Percentiles rank a stretch among this genome's conserved stretches.
phyloP scores from a whole-genome alignment of 768 basidiomycete species.

The Grammothele lineata region DNA sequence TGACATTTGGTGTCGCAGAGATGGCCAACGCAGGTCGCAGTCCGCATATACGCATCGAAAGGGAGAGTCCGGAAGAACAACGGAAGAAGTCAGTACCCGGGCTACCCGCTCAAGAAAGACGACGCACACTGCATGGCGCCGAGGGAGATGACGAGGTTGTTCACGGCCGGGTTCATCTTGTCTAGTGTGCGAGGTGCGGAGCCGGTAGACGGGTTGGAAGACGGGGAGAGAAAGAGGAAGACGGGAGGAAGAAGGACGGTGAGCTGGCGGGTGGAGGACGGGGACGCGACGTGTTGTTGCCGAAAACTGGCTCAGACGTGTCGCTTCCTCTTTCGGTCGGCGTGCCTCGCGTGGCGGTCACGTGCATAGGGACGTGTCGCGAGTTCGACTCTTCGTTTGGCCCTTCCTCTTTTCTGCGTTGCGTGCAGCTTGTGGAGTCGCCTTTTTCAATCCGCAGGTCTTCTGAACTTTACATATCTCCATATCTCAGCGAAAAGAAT shows the following conservation, averaged over 20 bases:
- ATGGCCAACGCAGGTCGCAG: too few relatives aligned
- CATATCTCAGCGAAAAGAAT: too few relatives aligned
- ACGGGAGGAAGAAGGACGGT: background rate
- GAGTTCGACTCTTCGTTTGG: too few relatives aligned
- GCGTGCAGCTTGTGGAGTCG: too few relatives aligned
- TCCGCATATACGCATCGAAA: background rate
- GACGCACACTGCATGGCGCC: slow-evolving; percentile 84
- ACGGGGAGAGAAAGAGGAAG: background rate
- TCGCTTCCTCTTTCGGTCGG: slow-evolving; percentile 3
- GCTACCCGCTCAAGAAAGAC: background rate
- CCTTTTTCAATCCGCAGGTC: too few relatives aligned
- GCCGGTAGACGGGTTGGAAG: background rate
- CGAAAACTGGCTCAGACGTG: slow-evolving; percentile 13
- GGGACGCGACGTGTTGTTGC: background rate
- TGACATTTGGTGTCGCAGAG: too few relatives aligned
- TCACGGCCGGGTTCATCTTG: slow-evolving; percentile 69
- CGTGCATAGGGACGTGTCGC: background rate
- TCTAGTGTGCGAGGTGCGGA: slow-evolving; percentile 1
- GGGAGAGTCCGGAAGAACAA: background rate
- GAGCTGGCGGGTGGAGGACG: background rate
- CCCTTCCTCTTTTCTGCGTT: too few relatives aligned
- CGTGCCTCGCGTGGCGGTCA: background rate
- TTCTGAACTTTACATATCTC: too few relatives aligned
- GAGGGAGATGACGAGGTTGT: slow-evolving; percentile 86
- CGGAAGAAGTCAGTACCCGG: background rate